These are phyloP conservation scores for Misopates orontium DNA, from an alignment of 257 asterid genomes.

Conservation along the genomic window DNA sequence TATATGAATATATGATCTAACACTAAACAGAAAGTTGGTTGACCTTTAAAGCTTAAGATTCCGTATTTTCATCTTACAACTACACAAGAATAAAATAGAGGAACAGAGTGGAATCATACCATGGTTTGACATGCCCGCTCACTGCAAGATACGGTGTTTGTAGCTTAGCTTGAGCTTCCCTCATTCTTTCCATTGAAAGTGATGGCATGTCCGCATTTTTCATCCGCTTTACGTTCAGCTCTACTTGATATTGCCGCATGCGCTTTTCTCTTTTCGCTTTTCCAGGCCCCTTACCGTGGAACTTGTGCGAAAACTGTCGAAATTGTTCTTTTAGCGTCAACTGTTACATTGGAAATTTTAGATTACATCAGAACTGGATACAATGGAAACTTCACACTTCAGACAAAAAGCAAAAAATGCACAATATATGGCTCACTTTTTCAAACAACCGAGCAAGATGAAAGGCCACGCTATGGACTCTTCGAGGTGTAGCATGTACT, in stretches of 20 bases:
- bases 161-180: slow-evolving; percentile 76
- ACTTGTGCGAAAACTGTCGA: slow-evolving; percentile 83
- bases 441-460: no score
- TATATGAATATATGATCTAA: no score
- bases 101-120: slow-evolving; percentile 50
- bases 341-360: slow-evolving; percentile 40
- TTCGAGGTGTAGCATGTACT: no score
- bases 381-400: no score
- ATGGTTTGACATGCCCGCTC: slow-evolving; percentile 86
- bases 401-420: no score
- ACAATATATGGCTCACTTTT: no score
- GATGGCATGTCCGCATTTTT: slow-evolving; percentile 93
- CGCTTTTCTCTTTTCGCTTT: slow-evolving; percentile 94
- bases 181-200: slow-evolving; percentile 84
- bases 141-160: slow-evolving; percentile 80
- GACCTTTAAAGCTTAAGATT: slow-evolving; percentile 12
- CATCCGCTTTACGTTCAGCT: slow-evolving; percentile 91
- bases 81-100: slow-evolving; percentile 17
- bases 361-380: neutral
- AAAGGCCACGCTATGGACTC: no score
- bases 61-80: slow-evolving; percentile 11
- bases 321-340: slow-evolving; percentile 95
- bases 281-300: slow-evolving; percentile 98
- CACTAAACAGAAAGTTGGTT: neutral
- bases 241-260: slow-evolving; percentile 85